phyloP scores from a whole-genome alignment of 2,329 filamentous ascomycete genomes.

The Neodidymelliopsis sp. region DNA sequence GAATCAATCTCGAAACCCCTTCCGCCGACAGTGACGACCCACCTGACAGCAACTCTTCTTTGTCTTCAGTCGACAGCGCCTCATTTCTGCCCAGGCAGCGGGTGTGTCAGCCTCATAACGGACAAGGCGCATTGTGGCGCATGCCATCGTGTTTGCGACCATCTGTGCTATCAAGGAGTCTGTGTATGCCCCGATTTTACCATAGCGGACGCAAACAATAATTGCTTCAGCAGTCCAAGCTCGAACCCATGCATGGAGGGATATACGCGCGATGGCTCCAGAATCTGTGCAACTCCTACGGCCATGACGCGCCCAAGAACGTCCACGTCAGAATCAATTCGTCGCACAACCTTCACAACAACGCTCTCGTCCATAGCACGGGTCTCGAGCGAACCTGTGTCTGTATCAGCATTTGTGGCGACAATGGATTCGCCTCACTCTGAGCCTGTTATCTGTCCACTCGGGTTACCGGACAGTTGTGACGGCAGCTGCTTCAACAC shows the following conservation, averaged over 20 bases:
- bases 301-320: too few relatives aligned
- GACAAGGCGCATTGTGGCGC: slow-evolving; percentile 6
- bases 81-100: slow-evolving; percentile 6
- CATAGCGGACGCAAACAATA: background rate
- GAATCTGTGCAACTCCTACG: slow-evolving; percentile 7
- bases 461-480: background rate
- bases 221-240: background rate
- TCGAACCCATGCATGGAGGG: background rate
- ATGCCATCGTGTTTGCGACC: slow-evolving; percentile 4
- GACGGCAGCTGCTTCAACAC: slow-evolving; percentile 8
- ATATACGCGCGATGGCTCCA: background rate
- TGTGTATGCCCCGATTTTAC: slow-evolving; percentile 5
- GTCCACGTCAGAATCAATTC: too few relatives aligned
- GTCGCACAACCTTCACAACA: too few relatives aligned
- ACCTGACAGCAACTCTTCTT: too few relatives aligned
- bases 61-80: background rate
- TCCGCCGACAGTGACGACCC: too few relatives aligned
- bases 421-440: background rate
- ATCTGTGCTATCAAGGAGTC: background rate
- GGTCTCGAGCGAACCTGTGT: background rate
- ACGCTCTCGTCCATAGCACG: background rate
- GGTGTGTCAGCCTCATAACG: slow-evolving; percentile 3
- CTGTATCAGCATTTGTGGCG: background rate
- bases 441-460: background rate
- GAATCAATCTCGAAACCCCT: too few relatives aligned